Base-by-base conservation (phyloP, 2,329 filamentous ascomycete genomes). In the Sphaceloma murrayae region DNA sequence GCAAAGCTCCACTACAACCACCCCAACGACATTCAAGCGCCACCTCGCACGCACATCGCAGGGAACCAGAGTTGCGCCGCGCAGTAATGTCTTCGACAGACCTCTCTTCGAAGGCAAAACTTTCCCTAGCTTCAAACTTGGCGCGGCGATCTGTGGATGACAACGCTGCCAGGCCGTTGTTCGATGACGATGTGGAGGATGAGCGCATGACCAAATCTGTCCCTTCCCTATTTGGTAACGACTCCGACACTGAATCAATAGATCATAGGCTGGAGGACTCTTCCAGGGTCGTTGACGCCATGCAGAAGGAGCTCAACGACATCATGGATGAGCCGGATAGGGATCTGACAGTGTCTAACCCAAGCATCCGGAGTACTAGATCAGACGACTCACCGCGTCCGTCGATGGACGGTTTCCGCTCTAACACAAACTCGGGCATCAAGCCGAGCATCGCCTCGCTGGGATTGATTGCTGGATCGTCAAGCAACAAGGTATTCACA, bases 391-490 rank as follows among this genome's bases (percentile, higher is more conserved):
- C 49, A 16, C 46, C 47, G 7, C 40, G 50, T 11, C 27, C 48
- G 4, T 56, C 54, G 19, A 31, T 44, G 11, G 82, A 88, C 34
- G 55, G 67, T 24, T 58, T 66, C 22, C 64, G 69, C 46, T 53
- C 58, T 13, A 66, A 71, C 16, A 58, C 60, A 11, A 70, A 69
- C 45, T 72, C 63, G 44, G 57, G 61, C 14, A 74, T 78, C 19
- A 94, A 83, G 61, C 88, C 87, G 17, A 98, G 85, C 57, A 78
- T 98, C 51, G 82, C 89, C 8, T 95, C 91, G 0, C 67, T 98
- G 2, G 91, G 91, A 0, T 74, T 98, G 4, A 85, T 98, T 2
- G 93, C 86, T 48, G 81, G 82, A 4, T 84, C 85, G 10, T 86
- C 85, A 11, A 80, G 86, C 16, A 87, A 88, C 48, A 88, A 89